Evolutionary conservation across 148 eudicot genomes (phyloP), one percentile per base, ranked within the genome.

Genomic region (Rhododendron vialii): DNA sequence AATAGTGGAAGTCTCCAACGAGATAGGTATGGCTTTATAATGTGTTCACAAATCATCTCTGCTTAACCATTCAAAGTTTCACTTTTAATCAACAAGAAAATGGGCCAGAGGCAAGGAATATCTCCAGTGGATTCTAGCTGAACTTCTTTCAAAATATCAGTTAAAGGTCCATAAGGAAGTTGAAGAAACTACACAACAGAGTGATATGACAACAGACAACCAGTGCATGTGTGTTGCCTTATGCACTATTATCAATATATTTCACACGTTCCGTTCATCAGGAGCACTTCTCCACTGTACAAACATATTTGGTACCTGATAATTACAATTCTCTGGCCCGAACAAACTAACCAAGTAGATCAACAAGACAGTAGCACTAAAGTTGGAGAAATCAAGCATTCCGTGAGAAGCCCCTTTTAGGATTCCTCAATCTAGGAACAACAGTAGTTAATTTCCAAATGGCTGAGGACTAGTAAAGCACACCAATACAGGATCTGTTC

Each of bases 81-180:
- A 81, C 38, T 30, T 35, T 30, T 81, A 24, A 30, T 26, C 26
- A 67, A 81, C 26, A 12, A 55, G 38, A 55, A 55, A 53, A 63
- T 17, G 33, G 87, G 84, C 57, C 30, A 76, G 57, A 82, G 80
- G 48, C 53, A 82, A 74, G 77, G 43, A 73, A 51, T 26, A n/a
- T 33, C 71, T 50, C 63, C 63, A 28, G 33, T 45, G 18, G 13
- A 85, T 41, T 71, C 17, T 30, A 13, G 36, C 76, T 71, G 18
- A 28, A 75, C 43, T 5, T 1, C 24, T 1, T 28, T 28, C 73
- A 7, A 35, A 33, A 82, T 76, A 80, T 20, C 33, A 51, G 53
- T 28, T 9, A 28, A 20, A 26, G 82, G 65, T 79, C 36, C 38
- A 48, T 14, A 14, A 79, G 33, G 17, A 26, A 79, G 36, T 79